These are phyloP conservation scores for Hyphodiscus sp. DNA, from an alignment of 2,329 filamentous ascomycete species.

Conservation along the genomic window DNA sequence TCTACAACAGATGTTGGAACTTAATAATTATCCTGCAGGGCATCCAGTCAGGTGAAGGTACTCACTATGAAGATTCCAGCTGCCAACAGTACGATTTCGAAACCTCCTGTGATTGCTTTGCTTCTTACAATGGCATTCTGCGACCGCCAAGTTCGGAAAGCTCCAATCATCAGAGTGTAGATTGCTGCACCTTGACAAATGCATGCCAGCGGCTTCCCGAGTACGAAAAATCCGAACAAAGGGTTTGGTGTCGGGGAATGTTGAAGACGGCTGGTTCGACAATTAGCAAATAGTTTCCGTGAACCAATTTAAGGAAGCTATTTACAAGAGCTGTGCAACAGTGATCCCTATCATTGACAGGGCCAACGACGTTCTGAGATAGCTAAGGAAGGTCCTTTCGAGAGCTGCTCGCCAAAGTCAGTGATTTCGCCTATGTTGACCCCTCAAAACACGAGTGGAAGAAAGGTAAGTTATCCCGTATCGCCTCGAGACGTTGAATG, in stretches of 20 bases:
- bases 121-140: constrained; percentile 53
- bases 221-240: constrained; percentile 49
- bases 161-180: constrained; percentile 42
- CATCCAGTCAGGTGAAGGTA: constrained; percentile 8
- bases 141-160: constrained; percentile 52
- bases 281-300: constrained; percentile 14
- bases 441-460: not conserved
- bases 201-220: constrained; percentile 52
- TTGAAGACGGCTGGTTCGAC: constrained; percentile 42
- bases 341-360: constrained; percentile 60
- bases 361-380: constrained; percentile 63
- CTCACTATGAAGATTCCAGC: constrained; percentile 42
- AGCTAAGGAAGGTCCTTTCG: constrained; percentile 68
- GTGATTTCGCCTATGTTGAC: not conserved
- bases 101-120: constrained; percentile 50
- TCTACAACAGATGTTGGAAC: constrained; percentile 13
- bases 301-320: not conserved
- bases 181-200: constrained; percentile 37
- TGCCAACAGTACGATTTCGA: constrained; percentile 48
- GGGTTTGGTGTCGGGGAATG: constrained; percentile 29
- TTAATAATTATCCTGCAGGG: not conserved
- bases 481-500: constrained; percentile 7
- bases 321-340: constrained; percentile 58
- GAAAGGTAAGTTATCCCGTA: constrained; percentile 7
- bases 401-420: constrained; percentile 45